Base-by-base conservation (phyloP, 2,329 filamentous ascomycete species). In the Akanthomyces lecanii region DNA sequence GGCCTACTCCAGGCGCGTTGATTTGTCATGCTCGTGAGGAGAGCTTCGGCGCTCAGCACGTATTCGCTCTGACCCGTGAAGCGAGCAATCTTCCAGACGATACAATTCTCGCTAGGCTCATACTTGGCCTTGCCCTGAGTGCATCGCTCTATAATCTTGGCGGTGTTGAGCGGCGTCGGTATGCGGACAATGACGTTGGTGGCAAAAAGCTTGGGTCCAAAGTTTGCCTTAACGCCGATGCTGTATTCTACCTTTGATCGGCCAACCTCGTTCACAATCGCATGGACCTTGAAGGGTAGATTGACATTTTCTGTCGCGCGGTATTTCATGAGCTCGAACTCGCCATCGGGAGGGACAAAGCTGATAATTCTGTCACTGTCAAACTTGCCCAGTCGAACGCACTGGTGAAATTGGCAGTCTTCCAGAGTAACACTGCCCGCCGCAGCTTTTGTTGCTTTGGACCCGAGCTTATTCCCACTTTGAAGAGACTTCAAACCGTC, bases 321-420 rank as follows among this genome's bases (percentile, higher is more conserved):
- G 77, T 99, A 99, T 54, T 93, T 89, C 95, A 99, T 99, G 66
- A 99, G 84, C 79, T 99, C 95, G 76, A 99, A 99, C 73, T 97
- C 94, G 68, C 95, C 95, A 74, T 99, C 95, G 3, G 95, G 95
- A 2, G 95, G 95, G 44, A 99, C 89, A 75, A 99, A 97, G 64
- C 90, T 95, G 76, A 99, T 98, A 74, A 97, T 98, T 67, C 95
- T 85, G 77, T 99, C 95, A 36, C 90, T 90, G 76, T 98, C 95
- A 73, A 99, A 99, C 73, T 96, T 96, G 67, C 94, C 93, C 36
- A 99, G 84, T 79, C 97, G 97, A 65, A 99, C 95, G 75, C 95
- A 99, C 77, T 99, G 95, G 77, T 99, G 95, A 79, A 99, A 97
- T 73, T 98, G 95, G 73, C 96, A 98, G 76, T 99, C 95, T 74